These are phyloP conservation scores for Nakataea oryzae DNA, from an alignment of 2,329 filamentous ascomycete genomes.

Conservation along the genomic window DNA sequence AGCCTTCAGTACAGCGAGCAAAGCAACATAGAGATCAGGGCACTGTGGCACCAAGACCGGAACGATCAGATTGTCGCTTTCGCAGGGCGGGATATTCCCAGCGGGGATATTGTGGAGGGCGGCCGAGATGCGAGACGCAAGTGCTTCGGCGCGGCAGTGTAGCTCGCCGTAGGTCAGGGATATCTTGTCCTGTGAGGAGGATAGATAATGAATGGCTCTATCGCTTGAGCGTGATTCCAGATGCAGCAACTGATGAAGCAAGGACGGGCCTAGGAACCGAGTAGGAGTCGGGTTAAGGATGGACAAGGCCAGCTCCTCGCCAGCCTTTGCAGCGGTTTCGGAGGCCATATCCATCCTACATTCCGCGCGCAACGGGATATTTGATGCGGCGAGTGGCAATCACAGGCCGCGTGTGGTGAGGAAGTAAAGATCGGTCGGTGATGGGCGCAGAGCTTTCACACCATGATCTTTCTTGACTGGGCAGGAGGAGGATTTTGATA, in stretches of 20 bases:
- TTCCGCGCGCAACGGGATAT: background rate
- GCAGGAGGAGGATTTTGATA: background rate
- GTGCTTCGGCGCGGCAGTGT: slow-evolving; percentile 41
- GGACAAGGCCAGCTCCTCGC: slow-evolving; percentile 19
- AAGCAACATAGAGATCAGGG: slow-evolving; percentile 65
- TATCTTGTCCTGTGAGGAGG: slow-evolving; percentile 30
- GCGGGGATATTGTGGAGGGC: background rate
- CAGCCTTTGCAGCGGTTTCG: background rate
- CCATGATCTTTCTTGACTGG: background rate
- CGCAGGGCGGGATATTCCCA: background rate
- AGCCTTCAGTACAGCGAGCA: slow-evolving; percentile 68
- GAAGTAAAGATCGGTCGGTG: background rate
- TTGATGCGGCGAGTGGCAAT: background rate
- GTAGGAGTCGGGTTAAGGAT: slow-evolving; percentile 33
- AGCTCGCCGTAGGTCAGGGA: slow-evolving; percentile 52
- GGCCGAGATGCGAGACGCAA: slow-evolving; percentile 40
- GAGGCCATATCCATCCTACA: background rate
- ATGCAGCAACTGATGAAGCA: slow-evolving; percentile 51
- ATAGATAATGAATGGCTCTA: slow-evolving; percentile 54
- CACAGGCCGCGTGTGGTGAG: background rate
- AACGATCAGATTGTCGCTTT: slow-evolving; percentile 40
- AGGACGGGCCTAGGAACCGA: slow-evolving; percentile 28
- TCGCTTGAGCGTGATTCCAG: slow-evolving; percentile 18
- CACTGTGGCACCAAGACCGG: slow-evolving; percentile 72
- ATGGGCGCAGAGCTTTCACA: background rate